Evolutionary conservation across 805 yeast species (phyloP).

Genomic region (Saturnispora diversa): DNA sequence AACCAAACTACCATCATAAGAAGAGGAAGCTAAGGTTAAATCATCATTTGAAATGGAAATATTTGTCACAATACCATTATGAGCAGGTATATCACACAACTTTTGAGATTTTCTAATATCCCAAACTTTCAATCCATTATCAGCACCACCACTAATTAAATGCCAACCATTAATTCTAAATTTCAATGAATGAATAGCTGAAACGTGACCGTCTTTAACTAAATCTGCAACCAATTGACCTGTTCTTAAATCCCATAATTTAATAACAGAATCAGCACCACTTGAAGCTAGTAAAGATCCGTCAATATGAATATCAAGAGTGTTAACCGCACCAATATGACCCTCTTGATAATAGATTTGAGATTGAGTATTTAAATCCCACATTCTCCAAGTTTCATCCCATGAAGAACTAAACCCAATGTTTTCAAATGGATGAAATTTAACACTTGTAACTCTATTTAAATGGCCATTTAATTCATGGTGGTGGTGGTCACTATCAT

Average conservation of each 20-base stretch:
- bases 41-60: constrained; percentile 42
- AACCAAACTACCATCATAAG: constrained; percentile 65
- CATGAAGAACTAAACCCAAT: constrained; percentile 64
- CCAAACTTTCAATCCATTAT: constrained; percentile 76
- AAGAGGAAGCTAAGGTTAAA: constrained; percentile 46
- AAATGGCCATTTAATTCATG: constrained; percentile 40
- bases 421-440: constrained; percentile 56
- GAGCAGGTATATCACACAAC: constrained; percentile 55
- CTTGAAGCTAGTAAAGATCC: constrained; percentile 72
- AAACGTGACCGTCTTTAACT: constrained; percentile 49
- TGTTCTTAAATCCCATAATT: constrained; percentile 80
- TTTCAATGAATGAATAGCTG: constrained; percentile 60
- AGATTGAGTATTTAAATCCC: constrained; percentile 53
- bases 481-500: background rate
- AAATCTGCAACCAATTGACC: constrained; percentile 57
- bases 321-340: constrained; percentile 64
- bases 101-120: constrained; percentile 51
- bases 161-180: constrained; percentile 75
- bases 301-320: constrained; percentile 59
- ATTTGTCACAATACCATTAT: constrained; percentile 62
- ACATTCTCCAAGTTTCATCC: constrained; percentile 81
- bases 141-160: constrained; percentile 78
- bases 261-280: constrained; percentile 66
- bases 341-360: constrained; percentile 75
- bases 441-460: constrained; percentile 49